Conservation (phyloP, 768 basidiomycete species). For the Clavaria fumosa region DNA sequence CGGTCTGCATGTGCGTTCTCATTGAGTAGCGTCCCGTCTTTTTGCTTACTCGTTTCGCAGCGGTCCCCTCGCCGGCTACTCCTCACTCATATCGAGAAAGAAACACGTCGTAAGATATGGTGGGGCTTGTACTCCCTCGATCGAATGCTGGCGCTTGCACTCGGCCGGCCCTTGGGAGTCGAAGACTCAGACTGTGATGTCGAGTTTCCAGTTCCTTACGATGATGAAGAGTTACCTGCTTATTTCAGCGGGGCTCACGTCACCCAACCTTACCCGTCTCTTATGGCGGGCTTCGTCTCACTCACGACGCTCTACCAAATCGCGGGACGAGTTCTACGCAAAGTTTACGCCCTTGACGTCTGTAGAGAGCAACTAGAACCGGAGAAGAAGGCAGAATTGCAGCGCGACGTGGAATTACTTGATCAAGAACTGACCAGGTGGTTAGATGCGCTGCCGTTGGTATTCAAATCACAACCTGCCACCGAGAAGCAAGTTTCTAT, state of each 20-base stretch:
- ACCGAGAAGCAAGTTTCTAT: conserved; percentile 74
- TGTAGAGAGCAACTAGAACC: conserved; percentile 61
- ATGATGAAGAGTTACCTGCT: conserved; percentile 62
- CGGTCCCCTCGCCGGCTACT: conserved; percentile 67
- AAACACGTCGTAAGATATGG: conserved; percentile 84
- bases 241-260: conserved; percentile 54
- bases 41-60: conserved; percentile 24
- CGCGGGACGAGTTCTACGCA: conserved; percentile 63
- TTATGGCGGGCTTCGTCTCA: conserved; percentile 74
- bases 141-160: conserved; percentile 81
- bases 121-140: conserved; percentile 87
- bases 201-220: conserved; percentile 68
- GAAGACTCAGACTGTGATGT: conserved; percentile 88
- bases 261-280: conserved; percentile 38
- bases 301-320: conserved; percentile 72
- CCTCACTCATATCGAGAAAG: conserved; percentile 66
- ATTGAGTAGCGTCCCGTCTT: conserved; percentile 7
- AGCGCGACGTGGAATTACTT: conserved; percentile 60
- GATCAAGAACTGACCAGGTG: conserved; percentile 68
- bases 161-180: conserved; percentile 78
- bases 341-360: conserved; percentile 70
- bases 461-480: conserved; percentile 58
- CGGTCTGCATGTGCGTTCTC: conserved; percentile 66
- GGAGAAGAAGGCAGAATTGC: conserved; percentile 62
- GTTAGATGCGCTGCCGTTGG: conserved; percentile 63